Evolutionary conservation across 1,284 basidiomycete genomes (phyloP), one percentile per base, ranked within the genome.

Genomic region (Laetiporus sulphureus): DNA sequence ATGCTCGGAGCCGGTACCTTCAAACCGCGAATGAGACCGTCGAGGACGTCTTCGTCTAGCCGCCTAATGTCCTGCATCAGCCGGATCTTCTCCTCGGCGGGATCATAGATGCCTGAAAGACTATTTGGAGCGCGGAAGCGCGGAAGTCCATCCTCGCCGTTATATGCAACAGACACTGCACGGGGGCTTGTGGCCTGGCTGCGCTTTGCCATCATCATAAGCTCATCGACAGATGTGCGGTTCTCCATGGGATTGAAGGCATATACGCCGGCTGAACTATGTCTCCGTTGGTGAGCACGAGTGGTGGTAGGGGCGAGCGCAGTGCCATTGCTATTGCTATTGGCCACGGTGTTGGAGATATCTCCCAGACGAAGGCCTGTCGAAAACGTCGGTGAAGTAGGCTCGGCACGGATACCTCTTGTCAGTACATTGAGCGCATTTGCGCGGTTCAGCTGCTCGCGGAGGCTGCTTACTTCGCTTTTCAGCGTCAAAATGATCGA

Each of bases 391-490:
- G 91, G 91, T 0, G 91, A 93, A 5, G 79, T 83, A 1, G 85
- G 83, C 31, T 90, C 84, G 3, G 62, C 67, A 15, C 83, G 78
- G 29, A 73, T 59, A 19, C 82, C 78, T 44, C 81, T 78, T 6
- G 88, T 93, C 38, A 94, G 72, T 13, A 79, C 75, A 53, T 90
- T 91, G 51, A 94, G 74, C 4, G 95, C 91, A 57, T 92, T 92
- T 16, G 93, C 85, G 22, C 96, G 81, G 57, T 94, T 93, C 50
- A 99, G 81, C 62, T 99, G 95, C 61, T 99, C 96, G 46, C 92
- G 89, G 38, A 99, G 71, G 50, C 70, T 83, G 62, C 85, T 83
- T 48, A 99, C 83, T 70, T 99, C 96, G 53, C 79, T 87, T 63
- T 96, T 91, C 56, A 99, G 78, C 0, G 85, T 84, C 48, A 82